A percentile compares a stretch with the other conserved stretches of the same genome.
Conservation (phyloP, 352 stramenopile genomes). For the Thraustochytrium sp. region DNA sequence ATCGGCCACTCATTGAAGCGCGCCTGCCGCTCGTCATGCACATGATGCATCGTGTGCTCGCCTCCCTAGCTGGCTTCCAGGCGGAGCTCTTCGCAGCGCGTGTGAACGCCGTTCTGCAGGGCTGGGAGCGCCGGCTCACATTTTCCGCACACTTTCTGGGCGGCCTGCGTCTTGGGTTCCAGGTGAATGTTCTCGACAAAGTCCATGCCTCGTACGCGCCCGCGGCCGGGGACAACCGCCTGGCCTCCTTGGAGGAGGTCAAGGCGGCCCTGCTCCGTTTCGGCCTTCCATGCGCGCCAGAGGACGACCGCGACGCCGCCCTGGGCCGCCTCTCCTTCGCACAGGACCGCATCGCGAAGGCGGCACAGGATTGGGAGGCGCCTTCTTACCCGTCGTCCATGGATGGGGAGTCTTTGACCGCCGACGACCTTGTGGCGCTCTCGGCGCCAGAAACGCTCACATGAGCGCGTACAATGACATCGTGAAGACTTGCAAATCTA, state of each 20-base stretch:
- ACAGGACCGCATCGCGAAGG: not conserved
- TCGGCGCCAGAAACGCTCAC: too few species aligned
- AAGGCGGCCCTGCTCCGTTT: not conserved
- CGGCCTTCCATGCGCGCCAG: not conserved
- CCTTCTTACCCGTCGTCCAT: conserved; percentile 3
- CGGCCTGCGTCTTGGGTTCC: not conserved
- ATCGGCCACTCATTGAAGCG: conserved; percentile 73
- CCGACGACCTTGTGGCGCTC: not conserved
- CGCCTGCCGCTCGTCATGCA: conserved; percentile 62
- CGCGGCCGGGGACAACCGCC: too few species aligned
- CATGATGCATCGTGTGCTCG: not conserved
- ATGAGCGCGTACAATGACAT: too few species aligned
- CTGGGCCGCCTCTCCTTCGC: not conserved
- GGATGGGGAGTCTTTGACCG: not conserved
- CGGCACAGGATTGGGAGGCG: not conserved
- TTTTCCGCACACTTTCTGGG: not conserved
- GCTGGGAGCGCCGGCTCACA: not conserved
- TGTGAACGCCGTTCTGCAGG: not conserved
- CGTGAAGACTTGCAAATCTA: too few species aligned
- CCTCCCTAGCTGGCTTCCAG: not conserved
- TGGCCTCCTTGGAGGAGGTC: too few species aligned
- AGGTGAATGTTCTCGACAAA: not conserved
- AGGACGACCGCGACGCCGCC: not conserved
- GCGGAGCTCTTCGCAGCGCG: not conserved
- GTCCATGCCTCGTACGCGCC: too few species aligned